Conservation (phyloP, 352 stramenopile species). For the Pythium phragmitis region DNA sequence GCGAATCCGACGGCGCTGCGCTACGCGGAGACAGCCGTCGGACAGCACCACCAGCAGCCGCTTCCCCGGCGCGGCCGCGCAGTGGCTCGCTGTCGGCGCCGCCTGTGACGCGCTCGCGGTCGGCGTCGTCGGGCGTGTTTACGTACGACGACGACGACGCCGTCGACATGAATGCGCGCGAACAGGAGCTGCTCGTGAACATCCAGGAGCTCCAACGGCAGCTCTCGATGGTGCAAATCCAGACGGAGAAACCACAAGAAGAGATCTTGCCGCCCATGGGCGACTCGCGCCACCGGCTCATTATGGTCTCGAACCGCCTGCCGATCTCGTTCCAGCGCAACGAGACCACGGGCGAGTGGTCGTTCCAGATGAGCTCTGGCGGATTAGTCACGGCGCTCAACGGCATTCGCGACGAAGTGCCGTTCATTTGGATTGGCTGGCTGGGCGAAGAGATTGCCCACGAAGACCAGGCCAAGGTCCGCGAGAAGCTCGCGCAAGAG, state of each 20-base stretch:
- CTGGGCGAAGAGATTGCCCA: conserved; percentile 86
- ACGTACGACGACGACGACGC: conserved; percentile 60
- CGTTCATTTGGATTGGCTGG: conserved; percentile 92
- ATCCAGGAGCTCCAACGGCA: conserved; percentile 91
- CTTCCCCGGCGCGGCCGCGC: conserved; percentile 1
- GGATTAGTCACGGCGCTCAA: conserved; percentile 89
- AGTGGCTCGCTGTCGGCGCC: conserved; percentile 6
- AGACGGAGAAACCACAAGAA: conserved; percentile 74
- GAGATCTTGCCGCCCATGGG: conserved; percentile 60
- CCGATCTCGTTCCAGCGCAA: conserved; percentile 90
- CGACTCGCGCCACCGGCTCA: conserved; percentile 71
- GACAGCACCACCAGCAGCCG: conserved; percentile 1
- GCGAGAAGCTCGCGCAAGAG: conserved; percentile 78
- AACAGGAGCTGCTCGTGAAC: conserved; percentile 88
- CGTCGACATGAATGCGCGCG: conserved; percentile 72
- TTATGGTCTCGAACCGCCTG: conserved; percentile 91
- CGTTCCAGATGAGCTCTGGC: conserved; percentile 86
- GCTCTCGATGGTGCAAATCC: conserved; percentile 85
- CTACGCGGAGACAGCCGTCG: background rate
- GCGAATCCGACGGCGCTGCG: conserved; percentile 3
- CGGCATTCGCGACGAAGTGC: conserved; percentile 83
- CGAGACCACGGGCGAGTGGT: conserved; percentile 81
- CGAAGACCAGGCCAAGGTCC: conserved; percentile 78
- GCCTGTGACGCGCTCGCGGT: conserved; percentile 5
- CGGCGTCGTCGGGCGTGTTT: conserved; percentile 26